These are phyloP conservation scores for Isatis tinctoria DNA, from an alignment of 345 rosid genomes.

Conservation along the genomic window DNA sequence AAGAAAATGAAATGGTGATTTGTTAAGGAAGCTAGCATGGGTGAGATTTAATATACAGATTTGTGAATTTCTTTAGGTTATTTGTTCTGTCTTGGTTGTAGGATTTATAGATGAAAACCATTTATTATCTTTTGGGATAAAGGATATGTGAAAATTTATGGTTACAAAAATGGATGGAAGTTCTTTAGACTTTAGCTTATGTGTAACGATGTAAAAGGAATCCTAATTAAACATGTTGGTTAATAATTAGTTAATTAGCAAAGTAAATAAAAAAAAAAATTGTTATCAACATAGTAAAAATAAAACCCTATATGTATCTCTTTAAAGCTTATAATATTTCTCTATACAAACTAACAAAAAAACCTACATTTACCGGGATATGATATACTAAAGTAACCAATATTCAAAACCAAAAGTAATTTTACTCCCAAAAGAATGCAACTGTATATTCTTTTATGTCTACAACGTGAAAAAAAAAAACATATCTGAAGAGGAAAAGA, in stretches of 20 bases:
- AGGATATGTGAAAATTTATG: background rate
- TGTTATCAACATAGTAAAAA: no score
- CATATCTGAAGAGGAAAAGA: background rate
- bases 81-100: background rate
- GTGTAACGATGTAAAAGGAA: background rate
- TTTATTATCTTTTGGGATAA: background rate
- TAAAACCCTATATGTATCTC: no score
- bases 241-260: background rate
- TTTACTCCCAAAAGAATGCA: no score
- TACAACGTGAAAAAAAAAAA: no score
- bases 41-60: background rate
- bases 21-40: background rate
- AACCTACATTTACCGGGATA: background rate
- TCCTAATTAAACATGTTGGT: background rate
- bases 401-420: background rate
- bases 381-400: background rate
- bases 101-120: background rate
- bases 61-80: background rate
- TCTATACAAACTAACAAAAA: background rate
- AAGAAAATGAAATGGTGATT: no score
- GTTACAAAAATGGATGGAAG: background rate
- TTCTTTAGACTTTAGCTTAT: background rate
- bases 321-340: no score
- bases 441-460: no score
- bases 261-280: background rate